Evolutionary conservation across 129 eudicot genomes (phyloP).

Genomic region (Dittrichia graveolens): DNA sequence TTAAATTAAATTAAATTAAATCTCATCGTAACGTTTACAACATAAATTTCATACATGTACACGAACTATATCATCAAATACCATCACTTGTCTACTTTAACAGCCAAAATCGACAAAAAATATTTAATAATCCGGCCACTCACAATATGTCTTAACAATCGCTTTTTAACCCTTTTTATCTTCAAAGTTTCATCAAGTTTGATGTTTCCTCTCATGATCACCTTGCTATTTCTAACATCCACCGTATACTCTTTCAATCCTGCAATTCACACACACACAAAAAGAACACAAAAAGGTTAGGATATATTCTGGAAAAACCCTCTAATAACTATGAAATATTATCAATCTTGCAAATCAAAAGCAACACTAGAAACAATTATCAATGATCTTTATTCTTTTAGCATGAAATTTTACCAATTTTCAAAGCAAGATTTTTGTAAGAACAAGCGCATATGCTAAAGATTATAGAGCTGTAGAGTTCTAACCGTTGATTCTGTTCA

Average conservation of each 20-base stretch:
- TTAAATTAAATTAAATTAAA: background rate
- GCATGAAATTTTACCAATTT: no score
- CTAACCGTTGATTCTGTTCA: constrained; percentile 44
- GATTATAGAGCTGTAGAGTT: background rate
- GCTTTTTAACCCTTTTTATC: constrained; percentile 19
- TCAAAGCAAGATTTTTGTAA: background rate
- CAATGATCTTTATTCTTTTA: background rate
- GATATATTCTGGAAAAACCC: background rate
- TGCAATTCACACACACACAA: constrained; percentile 10
- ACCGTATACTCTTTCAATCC: constrained; percentile 52
- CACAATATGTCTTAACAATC: background rate
- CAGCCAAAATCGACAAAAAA: constrained; percentile 11
- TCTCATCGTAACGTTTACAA: background rate
- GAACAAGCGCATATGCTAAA: background rate
- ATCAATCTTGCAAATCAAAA: background rate
- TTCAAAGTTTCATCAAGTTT: constrained; percentile 9
- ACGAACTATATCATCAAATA: background rate
- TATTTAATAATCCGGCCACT: constrained; percentile 12
- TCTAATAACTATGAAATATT: background rate
- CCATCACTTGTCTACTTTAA: background rate
- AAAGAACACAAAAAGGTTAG: background rate
- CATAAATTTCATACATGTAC: background rate
- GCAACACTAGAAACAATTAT: background rate
- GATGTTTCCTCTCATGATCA: constrained; percentile 41
- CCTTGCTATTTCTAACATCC: constrained; percentile 45